Percentiles rank a stretch among this genome's conserved stretches.
Evolutionary conservation across 1,284 basidiomycete species (phyloP).

Genomic region (Entoloma clypeatum): DNA sequence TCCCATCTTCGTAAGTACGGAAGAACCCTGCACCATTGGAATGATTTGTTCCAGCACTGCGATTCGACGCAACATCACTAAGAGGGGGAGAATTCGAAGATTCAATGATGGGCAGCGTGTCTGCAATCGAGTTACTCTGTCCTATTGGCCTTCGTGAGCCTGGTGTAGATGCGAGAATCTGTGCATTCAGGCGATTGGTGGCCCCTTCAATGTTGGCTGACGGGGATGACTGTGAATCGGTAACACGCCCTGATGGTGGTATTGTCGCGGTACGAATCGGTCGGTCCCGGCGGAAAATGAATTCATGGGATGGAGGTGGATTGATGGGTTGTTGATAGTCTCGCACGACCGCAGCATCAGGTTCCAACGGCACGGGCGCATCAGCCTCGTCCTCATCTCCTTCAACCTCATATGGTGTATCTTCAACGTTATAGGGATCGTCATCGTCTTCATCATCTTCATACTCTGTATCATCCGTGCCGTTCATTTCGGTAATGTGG

Average conservation of each 20-base stretch:
- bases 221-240: conserved; percentile 22
- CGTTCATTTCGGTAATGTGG: conserved; percentile 66
- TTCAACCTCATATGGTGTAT: conserved; percentile 42
- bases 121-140: conserved; percentile 41
- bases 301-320: conserved; percentile 28
- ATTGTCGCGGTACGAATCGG: conserved; percentile 27
- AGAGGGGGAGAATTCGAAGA: conserved; percentile 54
- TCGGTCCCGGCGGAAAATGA: conserved; percentile 30
- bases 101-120: conserved; percentile 59
- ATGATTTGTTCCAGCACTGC: conserved; percentile 48
- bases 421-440: conserved; percentile 51
- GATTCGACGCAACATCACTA: conserved; percentile 54
- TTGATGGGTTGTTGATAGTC: conserved; percentile 19
- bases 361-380: conserved; percentile 23
- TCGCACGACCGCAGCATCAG: conserved; percentile 26
- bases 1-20: conserved; percentile 50
- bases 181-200: conserved; percentile 30
- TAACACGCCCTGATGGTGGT: conserved; percentile 15
- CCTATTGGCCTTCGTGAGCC: conserved; percentile 29
- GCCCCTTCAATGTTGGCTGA: conserved; percentile 28
- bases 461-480: conserved; percentile 70
- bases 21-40: conserved; percentile 61
- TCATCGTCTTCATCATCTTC: conserved; percentile 62
- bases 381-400: conserved; percentile 35
- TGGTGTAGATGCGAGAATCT: conserved; percentile 26